These are phyloP conservation scores for Heimioporus sp. DNA, from an alignment of 768 basidiomycete genomes.

Conservation along the genomic window DNA sequence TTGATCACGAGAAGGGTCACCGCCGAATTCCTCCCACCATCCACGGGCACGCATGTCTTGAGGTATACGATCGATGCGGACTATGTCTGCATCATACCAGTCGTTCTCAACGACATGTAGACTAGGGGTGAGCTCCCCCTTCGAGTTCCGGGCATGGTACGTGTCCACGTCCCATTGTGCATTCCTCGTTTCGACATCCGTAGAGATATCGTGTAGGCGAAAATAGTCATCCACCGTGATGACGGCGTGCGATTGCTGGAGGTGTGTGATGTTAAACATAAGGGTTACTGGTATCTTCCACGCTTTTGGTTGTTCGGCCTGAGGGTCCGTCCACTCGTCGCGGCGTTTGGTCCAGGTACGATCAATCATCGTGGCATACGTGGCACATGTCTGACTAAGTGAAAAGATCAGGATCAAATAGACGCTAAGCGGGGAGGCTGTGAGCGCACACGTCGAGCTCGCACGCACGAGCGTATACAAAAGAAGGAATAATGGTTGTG, in stretches of 20 bases:
- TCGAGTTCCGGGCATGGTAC: constrained; percentile 30
- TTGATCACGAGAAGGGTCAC: constrained; percentile 11
- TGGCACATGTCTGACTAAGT: constrained; percentile 36
- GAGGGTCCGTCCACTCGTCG: constrained; percentile 40
- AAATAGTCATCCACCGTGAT: constrained; percentile 43
- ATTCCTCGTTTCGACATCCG: constrained; percentile 31
- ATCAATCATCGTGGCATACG: constrained; percentile 45
- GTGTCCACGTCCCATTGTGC: constrained; percentile 37
- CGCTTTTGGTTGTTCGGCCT: constrained; percentile 35
- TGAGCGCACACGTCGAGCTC: constrained; percentile 32
- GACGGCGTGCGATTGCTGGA: constrained; percentile 36
- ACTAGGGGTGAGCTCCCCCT: constrained; percentile 18
- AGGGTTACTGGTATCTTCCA: constrained; percentile 34
- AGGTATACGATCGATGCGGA: constrained; percentile 38
- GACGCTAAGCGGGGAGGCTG: neutral
- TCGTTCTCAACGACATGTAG: constrained; percentile 36
- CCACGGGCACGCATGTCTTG: constrained; percentile 32
- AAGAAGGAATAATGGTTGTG: constrained; percentile 44
- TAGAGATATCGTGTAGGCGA: constrained; percentile 36
- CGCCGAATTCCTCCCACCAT: constrained; percentile 19
- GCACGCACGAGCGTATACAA: constrained; percentile 46
- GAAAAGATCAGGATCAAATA: neutral
- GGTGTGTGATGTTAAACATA: constrained; percentile 45
- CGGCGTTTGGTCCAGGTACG: constrained; percentile 38
- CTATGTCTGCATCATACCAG: constrained; percentile 36